Conservation (phyloP, 768 basidiomycete genomes). For the Auricularia cornea region DNA sequence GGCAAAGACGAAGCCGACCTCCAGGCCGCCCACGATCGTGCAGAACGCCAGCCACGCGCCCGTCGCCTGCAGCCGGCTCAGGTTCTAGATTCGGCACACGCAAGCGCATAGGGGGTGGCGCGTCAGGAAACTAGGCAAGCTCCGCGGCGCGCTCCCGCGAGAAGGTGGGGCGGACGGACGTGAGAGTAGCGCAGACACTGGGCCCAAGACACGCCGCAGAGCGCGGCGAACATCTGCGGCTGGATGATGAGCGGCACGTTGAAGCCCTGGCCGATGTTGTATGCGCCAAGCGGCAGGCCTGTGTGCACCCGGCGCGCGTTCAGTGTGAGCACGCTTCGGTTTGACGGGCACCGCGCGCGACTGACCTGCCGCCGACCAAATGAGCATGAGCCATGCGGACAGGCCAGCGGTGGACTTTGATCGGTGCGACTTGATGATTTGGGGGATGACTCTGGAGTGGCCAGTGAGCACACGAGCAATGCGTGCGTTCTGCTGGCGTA, state of each 20-base stretch:
- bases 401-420: constrained; percentile 61
- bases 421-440: constrained; percentile 65
- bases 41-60: constrained; percentile 32
- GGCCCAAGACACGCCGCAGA: constrained; percentile 54
- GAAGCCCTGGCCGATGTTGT: constrained; percentile 52
- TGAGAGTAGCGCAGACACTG: constrained; percentile 63
- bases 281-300: constrained; percentile 56
- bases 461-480: constrained; percentile 19
- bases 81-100: background rate
- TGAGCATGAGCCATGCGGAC: constrained; percentile 57
- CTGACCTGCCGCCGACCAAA: constrained; percentile 2
- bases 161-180: constrained; percentile 16
- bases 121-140: constrained; percentile 7
- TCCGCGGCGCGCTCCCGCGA: constrained; percentile 2
- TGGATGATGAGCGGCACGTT: constrained; percentile 68
- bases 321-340: constrained; percentile 51
- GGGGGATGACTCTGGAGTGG: constrained; percentile 41
- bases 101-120: background rate
- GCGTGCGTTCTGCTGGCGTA: background rate
- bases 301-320: constrained; percentile 22
- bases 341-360: constrained; percentile 3
- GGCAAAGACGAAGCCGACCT: constrained; percentile 52
- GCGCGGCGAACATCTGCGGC: constrained; percentile 53
- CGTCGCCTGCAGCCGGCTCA: constrained; percentile 16
- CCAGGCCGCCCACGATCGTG: constrained; percentile 44